Evolutionary conservation across 2,329 filamentous ascomycete species (phyloP).

Genomic region (Berkeleyomyces rouxiae): DNA sequence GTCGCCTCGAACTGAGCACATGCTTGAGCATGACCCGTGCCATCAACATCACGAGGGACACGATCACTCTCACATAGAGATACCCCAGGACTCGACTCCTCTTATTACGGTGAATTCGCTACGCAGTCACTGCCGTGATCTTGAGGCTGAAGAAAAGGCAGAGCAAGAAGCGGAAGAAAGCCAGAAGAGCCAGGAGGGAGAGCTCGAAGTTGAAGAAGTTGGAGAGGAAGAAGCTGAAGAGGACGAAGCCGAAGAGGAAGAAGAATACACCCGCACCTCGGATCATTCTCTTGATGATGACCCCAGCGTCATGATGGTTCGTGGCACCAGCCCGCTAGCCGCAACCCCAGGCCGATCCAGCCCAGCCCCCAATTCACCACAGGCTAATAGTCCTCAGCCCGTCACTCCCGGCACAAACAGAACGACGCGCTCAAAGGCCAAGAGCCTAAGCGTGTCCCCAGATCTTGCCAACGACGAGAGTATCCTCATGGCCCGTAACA

Average conservation of each 20-base stretch:
- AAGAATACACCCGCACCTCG: not conserved
- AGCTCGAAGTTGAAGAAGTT: not conserved
- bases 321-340: not conserved
- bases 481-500: not conserved
- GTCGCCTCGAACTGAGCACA: not conserved
- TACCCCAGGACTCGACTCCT: not conserved
- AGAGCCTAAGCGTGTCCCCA: constrained; percentile 9
- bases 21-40: not conserved
- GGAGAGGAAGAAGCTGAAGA: not conserved
- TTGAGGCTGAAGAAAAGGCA: not conserved
- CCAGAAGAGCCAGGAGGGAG: not conserved
- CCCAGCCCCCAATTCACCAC: not conserved
- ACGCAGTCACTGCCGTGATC: not conserved
- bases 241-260: not conserved
- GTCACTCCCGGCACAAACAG: constrained; percentile 3
- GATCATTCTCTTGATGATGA: constrained; percentile 4
- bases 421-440: constrained; percentile 11
- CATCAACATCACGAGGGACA: not conserved
- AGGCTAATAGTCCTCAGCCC: not conserved
- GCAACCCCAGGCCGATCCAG: not conserved
- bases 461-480: constrained; percentile 4
- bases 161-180: not conserved
- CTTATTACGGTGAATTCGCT: constrained; percentile 8
- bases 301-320: constrained; percentile 8
- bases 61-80: not conserved